Evolutionary conservation across 441 rosid genomes (phyloP).

Genomic region (Populus hybrid): DNA sequence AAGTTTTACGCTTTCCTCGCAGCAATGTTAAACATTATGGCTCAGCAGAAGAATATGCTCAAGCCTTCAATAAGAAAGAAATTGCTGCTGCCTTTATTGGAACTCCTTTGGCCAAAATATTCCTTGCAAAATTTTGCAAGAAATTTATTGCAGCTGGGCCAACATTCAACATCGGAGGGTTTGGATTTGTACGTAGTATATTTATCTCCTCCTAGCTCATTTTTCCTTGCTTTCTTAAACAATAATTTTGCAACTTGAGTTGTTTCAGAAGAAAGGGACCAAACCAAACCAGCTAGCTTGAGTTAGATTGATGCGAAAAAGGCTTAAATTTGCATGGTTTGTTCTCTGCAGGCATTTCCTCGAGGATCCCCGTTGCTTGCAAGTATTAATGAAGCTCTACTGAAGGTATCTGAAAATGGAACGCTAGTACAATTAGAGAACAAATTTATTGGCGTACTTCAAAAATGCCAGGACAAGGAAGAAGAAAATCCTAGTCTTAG

Average conservation of each 20-base stretch:
- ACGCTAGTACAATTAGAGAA: slow-evolving; percentile 9
- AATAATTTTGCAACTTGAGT: not conserved
- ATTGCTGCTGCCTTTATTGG: slow-evolving; percentile 28
- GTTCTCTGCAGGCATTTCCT: slow-evolving; percentile 17
- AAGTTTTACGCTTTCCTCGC: slow-evolving; percentile 15
- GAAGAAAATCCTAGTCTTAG: slow-evolving; percentile 15
- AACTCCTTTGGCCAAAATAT: slow-evolving; percentile 15
- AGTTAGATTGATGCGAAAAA: too few species aligned
- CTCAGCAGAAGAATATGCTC: slow-evolving; percentile 17
- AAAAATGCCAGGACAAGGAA: slow-evolving; percentile 6
- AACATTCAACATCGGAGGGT: slow-evolving; percentile 21
- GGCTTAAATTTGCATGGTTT: not conserved
- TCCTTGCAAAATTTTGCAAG: slow-evolving; percentile 24
- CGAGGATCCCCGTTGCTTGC: slow-evolving; percentile 21
- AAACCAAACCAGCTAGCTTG: too few species aligned
- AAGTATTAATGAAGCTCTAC: slow-evolving; percentile 17
- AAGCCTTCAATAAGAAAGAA: slow-evolving; percentile 18
- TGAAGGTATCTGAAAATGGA: slow-evolving; percentile 22
- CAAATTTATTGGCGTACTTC: not conserved
- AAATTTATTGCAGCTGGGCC: slow-evolving; percentile 17
- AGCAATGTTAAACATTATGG: slow-evolving; percentile 15
- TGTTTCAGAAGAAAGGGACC: not conserved
- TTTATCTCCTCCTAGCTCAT: too few species aligned
- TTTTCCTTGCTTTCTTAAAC: not conserved
- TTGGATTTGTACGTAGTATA: slow-evolving; percentile 21